Base-by-base conservation (phyloP, 768 basidiomycete species). In the Tephrocybe sp. region DNA sequence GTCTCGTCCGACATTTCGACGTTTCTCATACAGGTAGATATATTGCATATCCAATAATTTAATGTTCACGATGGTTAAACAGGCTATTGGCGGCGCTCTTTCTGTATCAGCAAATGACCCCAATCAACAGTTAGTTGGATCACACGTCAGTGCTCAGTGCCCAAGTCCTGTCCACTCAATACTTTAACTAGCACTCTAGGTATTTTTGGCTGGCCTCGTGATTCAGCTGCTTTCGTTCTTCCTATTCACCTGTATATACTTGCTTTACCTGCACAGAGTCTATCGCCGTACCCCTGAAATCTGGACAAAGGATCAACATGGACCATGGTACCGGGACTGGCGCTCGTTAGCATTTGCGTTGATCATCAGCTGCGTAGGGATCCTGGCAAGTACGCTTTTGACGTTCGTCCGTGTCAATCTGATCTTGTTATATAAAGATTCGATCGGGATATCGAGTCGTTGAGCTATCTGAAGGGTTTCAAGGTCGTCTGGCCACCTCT, bases 1-100 rank as follows among this genome's bases (percentile, higher is more conserved):
- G 71, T 89, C 38, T 68, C 73, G 1, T 82, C 79, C 9, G 87
- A 89, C 60, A 66, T 87, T 36, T 69, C 72, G 1, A 86, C 86
- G 1, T 87, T 89, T 68, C 58, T 84, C 4, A 76, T 86, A 36
- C 87, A 89, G 64, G 83, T 77, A 36, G 18, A 54, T 55, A 19
- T 22, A 44, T 39, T 5, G 31, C 19, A 37, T 34, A 21, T 22
- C 13, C 9, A 21, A n/a, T 4, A 9, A 27, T 18, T 13, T 2
- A 18, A 26, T n/a, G n/a, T n/a, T n/a, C n/a, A n/a, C 18, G 8
- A 21, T 53, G 21, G 13, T 19, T 9, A 37, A n/a, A 22, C 45
- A 80, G 76, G 79, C 79, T 13, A 65, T 66, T 21, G 81, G 80
- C 19, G 80, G 79, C 0, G 66, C 71, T 3, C 58, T 82, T 32